Conservation (phyloP, 2,329 filamentous ascomycete species). For the Claviceps monticola region DNA sequence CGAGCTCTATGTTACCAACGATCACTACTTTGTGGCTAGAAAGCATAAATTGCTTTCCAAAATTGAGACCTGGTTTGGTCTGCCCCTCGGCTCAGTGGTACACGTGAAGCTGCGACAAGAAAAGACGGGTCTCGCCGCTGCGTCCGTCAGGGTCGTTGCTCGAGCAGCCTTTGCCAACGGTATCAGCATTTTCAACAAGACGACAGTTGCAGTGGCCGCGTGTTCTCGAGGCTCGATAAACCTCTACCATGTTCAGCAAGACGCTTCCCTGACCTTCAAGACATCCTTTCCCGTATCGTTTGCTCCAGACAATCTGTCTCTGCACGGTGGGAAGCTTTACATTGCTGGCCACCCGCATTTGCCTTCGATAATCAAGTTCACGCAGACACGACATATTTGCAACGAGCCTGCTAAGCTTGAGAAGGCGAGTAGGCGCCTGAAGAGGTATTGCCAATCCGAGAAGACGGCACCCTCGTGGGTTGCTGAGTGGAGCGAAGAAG, state of each 20-base stretch:
- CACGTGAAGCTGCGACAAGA: constrained; percentile 15
- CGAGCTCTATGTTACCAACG: constrained; percentile 28
- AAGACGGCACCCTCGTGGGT: constrained; percentile 15
- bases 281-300: constrained; percentile 16
- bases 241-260: constrained; percentile 14
- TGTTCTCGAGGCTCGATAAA: constrained; percentile 16
- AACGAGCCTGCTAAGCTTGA: constrained; percentile 15
- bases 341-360: constrained; percentile 27
- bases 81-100: constrained; percentile 21
- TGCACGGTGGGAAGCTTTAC: constrained; percentile 17
- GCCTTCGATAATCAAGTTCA: constrained; percentile 18
- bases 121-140: neutral
- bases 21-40: constrained; percentile 20
- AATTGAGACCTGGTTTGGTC: constrained; percentile 21
- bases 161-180: constrained; percentile 27
- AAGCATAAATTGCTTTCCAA: constrained; percentile 13
- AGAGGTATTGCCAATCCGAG: constrained; percentile 4
- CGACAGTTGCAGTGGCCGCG: constrained; percentile 24
- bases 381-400: constrained; percentile 20
- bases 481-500: constrained; percentile 20
- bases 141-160: constrained; percentile 15
- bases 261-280: constrained; percentile 1
- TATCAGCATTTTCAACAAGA: constrained; percentile 24
- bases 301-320: constrained; percentile 26
- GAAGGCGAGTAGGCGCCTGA: constrained; percentile 8